These are phyloP conservation scores for Coemansia sp. DNA, from an alignment of 192 early-diverging fungal genomes.

Conservation along the genomic window DNA sequence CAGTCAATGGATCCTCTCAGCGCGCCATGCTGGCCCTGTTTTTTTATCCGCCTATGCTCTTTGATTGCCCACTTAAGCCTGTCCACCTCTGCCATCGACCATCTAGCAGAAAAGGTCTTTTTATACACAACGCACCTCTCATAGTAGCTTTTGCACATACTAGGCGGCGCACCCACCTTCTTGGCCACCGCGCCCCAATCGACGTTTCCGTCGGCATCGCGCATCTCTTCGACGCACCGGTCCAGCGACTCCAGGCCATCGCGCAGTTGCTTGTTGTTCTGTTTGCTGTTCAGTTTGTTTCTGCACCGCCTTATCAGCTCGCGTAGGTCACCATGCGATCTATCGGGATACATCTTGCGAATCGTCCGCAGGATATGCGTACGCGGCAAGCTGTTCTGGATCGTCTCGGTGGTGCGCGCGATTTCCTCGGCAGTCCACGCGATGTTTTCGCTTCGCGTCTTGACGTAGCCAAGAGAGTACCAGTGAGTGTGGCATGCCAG, in stretches of 20 bases:
- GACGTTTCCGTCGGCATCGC: background rate
- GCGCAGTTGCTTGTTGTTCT: background rate
- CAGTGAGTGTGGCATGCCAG: background rate
- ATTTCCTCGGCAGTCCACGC: background rate
- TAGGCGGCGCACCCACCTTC: conserved; percentile 4
- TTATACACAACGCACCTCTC: background rate
- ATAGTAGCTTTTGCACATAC: background rate
- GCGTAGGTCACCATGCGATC: background rate
- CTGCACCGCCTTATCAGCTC: too few relatives aligned
- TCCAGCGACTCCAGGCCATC: background rate
- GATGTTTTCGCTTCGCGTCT: background rate
- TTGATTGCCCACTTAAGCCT: background rate
- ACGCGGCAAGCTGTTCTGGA: background rate
- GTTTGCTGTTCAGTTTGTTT: background rate
- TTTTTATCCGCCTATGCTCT: background rate
- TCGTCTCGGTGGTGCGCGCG: background rate
- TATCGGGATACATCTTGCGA: background rate
- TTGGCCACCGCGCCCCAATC: conserved; percentile 7
- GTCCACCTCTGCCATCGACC: background rate
- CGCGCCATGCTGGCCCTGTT: background rate
- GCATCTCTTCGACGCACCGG: background rate
- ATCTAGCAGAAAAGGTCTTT: background rate
- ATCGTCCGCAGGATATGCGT: background rate
- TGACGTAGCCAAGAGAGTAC: background rate
- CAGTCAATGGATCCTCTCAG: too few relatives aligned